Evolutionary conservation across 139 green algal species (phyloP), one percentile per base, ranked within the genome.

Genomic region (Zygnema circumcarinatum): DNA sequence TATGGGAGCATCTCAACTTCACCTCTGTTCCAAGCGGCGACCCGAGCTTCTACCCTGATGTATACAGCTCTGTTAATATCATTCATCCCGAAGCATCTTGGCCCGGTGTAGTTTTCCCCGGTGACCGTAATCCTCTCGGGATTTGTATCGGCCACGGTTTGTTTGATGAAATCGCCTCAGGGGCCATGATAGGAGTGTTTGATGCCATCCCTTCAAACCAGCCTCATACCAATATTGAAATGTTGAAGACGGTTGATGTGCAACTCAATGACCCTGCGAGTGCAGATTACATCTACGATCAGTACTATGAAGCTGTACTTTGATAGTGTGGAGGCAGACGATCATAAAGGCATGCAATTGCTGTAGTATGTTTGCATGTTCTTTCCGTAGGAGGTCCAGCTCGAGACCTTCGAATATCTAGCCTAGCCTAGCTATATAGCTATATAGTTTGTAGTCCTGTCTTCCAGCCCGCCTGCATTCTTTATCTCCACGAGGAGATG

Each of bases 261-360:
- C 69, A 78, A 41, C 35, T 78, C 16, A 78, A 78, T 11, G 36
- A 41, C 69, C 69, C 69, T 39, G 69, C 11, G 35, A 22, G 7
- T 39, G 69, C 69, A 11, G 36, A 78, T 41, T 78, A 78, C 69
- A 78, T 78, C 16, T 78, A 78, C 69, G 69, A 78, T 16, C 7
- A 16, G 7, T 62, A 62, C 16, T 62, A 62, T 62, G 47, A 62
- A 62, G 16, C 16, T 16, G 16, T 16, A 62, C 7, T 62, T 62
- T 62, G 47, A 62, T n/a, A n/a, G n/a, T n/a, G n/a, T n/a, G n/a
- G n/a, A n/a, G n/a, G n/a, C n/a, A n/a, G n/a, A n/a, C n/a, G n/a
- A n/a, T n/a, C n/a, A n/a, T n/a, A n/a, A n/a, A n/a, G n/a, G n/a
- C n/a, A n/a, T n/a, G n/a, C n/a, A n/a, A n/a, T n/a, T n/a, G n/a